phyloP scores from a whole-genome alignment of 139 green algal genomes.

The Chlamydomonas sphaeroides region DNA sequence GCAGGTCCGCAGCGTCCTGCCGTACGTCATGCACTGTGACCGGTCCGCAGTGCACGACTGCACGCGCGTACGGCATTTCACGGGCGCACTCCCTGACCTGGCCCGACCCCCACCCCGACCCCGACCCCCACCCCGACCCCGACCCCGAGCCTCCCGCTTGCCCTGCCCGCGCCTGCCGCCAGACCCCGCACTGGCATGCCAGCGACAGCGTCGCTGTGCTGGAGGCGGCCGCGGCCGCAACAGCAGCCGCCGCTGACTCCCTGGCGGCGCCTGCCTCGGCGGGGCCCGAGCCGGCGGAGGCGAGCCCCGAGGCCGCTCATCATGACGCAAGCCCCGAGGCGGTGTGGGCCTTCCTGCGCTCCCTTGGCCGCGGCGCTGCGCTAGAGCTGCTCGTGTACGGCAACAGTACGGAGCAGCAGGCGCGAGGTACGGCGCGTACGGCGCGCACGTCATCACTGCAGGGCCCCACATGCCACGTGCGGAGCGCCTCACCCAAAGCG shows the following conservation, averaged over 20 bases:
- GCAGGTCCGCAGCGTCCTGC: too few relatives aligned
- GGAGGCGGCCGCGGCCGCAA: not conserved
- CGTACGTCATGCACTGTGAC: too few relatives aligned
- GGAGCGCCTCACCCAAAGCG: too few relatives aligned
- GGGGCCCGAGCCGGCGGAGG: not conserved
- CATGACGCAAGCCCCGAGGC: not conserved
- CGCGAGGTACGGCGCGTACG: not conserved
- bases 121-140: too few relatives aligned
- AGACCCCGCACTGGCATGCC: constrained; percentile 54
- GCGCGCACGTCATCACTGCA: not conserved
- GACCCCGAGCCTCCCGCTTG: too few relatives aligned
- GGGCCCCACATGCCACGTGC: too few relatives aligned
- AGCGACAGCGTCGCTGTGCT: constrained; percentile 35
- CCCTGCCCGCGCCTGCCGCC: too few relatives aligned
- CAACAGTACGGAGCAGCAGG: constrained; percentile 41
- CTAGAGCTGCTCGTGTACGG: constrained; percentile 57
- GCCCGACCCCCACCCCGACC: too few relatives aligned
- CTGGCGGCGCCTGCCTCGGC: not conserved
- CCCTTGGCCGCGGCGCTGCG: constrained; percentile 1
- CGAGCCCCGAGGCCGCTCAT: not conserved
- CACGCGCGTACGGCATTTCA: too few relatives aligned
- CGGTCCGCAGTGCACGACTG: too few relatives aligned
- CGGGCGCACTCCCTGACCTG: too few relatives aligned
- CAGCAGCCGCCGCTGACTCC: not conserved
- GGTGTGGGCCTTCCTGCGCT: constrained; percentile 26